Conservation (phyloP, 768 basidiomycete genomes). For the Phaeotremella fagi region DNA sequence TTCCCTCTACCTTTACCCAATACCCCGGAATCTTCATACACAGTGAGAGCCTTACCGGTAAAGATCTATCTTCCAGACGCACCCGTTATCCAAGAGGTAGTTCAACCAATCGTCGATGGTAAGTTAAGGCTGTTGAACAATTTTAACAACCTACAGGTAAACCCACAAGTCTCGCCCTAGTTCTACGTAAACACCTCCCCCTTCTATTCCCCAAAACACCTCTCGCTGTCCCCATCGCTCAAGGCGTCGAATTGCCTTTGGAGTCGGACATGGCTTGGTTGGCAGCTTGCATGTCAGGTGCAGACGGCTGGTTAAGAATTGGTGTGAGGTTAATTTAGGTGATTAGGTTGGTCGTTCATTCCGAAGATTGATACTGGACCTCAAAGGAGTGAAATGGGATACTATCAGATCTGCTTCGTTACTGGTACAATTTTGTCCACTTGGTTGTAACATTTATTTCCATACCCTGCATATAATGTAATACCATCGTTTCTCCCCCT, state of each 20-base stretch:
- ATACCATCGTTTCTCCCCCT: no score
- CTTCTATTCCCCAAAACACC: conserved; percentile 63
- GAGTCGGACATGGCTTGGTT: conserved; percentile 93
- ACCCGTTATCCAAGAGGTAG: conserved; percentile 84
- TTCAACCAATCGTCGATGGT: conserved; percentile 76
- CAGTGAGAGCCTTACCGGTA: conserved; percentile 79
- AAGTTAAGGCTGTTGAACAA: conserved; percentile 41
- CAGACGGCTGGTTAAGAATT: conserved; percentile 92
- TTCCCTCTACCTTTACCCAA: conserved; percentile 61
- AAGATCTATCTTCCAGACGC: conserved; percentile 78
- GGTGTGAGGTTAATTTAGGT: conserved; percentile 60
- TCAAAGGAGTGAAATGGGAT: no score
- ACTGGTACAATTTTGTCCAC: no score
- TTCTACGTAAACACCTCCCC: conserved; percentile 69
- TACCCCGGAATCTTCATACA: conserved; percentile 72
- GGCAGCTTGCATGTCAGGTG: conserved; percentile 82
- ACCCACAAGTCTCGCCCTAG: conserved; percentile 64
- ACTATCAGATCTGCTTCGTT: no score
- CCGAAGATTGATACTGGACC: no score
- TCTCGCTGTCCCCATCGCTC: conserved; percentile 68
- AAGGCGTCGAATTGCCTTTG: conserved; percentile 74
- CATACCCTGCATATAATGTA: no score
- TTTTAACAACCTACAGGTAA: no score
- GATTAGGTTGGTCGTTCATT: no score
- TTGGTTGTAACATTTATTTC: no score